A percentile compares a stretch with the other conserved stretches of the same genome.
Conservation (phyloP, 495 filamentous ascomycete genomes). For the Aspergillus indologenus region DNA sequence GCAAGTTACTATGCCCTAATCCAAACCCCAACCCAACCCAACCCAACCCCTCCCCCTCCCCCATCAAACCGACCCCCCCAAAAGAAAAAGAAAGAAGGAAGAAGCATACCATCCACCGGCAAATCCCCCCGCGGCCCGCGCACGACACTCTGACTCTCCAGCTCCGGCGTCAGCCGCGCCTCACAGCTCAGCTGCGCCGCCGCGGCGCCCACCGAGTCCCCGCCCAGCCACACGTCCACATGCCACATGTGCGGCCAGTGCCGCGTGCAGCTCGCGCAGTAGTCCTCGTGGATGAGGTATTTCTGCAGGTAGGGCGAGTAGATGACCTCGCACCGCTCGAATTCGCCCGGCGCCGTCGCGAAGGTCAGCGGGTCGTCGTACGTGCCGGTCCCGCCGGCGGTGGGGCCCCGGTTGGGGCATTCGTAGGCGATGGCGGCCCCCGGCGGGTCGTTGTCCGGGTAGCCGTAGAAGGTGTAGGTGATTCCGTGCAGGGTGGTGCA, state of each 20-base stretch:
- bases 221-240: slow-evolving; percentile 45
- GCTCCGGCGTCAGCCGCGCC: slow-evolving; percentile 26
- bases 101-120: slow-evolving; percentile 3
- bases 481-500: background rate
- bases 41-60: background rate
- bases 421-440: slow-evolving; percentile 37
- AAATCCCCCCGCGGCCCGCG: background rate
- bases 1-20: no score
- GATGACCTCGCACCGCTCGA: slow-evolving; percentile 41
- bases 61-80: background rate
- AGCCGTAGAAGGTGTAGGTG: slow-evolving; percentile 32
- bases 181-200: slow-evolving; percentile 35
- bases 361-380: slow-evolving; percentile 44
- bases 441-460: slow-evolving; percentile 42
- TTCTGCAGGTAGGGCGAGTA: slow-evolving; percentile 42
- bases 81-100: background rate
- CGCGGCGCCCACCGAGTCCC: slow-evolving; percentile 27
- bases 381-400: slow-evolving; percentile 33
- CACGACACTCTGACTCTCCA: slow-evolving; percentile 2
- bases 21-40: no score
- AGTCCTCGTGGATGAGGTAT: slow-evolving; percentile 36
- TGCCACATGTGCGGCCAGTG: slow-evolving; percentile 34
- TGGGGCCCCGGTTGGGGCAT: slow-evolving; percentile 30
- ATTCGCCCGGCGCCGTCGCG: slow-evolving; percentile 39
- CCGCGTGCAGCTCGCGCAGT: slow-evolving; percentile 28